Base-by-base conservation (phyloP, 768 basidiomycete genomes). In the Hygrocybe coccinea region DNA sequence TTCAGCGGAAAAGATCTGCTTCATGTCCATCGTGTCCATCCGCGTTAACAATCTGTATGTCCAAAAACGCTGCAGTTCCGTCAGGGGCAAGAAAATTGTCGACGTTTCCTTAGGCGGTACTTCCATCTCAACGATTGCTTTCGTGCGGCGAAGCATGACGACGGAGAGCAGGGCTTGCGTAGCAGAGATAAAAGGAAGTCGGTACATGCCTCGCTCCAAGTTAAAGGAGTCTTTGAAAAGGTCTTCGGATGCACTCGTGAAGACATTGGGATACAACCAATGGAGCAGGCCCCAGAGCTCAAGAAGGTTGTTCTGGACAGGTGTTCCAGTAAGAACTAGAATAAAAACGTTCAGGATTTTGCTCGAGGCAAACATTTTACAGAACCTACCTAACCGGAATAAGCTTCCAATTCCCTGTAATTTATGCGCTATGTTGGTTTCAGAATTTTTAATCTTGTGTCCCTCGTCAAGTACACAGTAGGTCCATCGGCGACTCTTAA, bases 381-480 rank as follows among this genome's bases (percentile, higher is more conserved):
- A 5, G 21, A 43, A 50, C 69, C 54, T 49, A 81, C 81, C 81
- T 34, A 89, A 68, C 43, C 86, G 75, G 67, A 80, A 80, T 52
- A 81, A 62, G 15, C 82, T 75, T 14, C 80, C 77, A n/a, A 84
- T 48, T 35, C 81, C 78, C 52, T 81, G 80, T 11, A 86, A 62
- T 48, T 80, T 83, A 54, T 69, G 62, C 2, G 82, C 68, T 6
- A 85, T 59, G 22, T 78, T 76, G 21, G 81, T 81, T 35, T 80
- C 81, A 9, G 80, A 69, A 58, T 87, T 87, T 71, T 88, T 88
- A 71, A 89, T 85, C 61, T 76, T 79, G 69, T 89, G 87, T 5
- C 84, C 84, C 63, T 85, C 84, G 57, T 85, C 84, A 11, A 85
- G 75, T 5, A 84, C 81, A 56, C 79, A 78, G 54, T 82, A 83